A percentile compares a stretch with the other conserved stretches of the same genome.
These are phyloP conservation scores for Cladosporium phlei DNA, from an alignment of 2,329 filamentous ascomycete species.

Conservation along the genomic window DNA sequence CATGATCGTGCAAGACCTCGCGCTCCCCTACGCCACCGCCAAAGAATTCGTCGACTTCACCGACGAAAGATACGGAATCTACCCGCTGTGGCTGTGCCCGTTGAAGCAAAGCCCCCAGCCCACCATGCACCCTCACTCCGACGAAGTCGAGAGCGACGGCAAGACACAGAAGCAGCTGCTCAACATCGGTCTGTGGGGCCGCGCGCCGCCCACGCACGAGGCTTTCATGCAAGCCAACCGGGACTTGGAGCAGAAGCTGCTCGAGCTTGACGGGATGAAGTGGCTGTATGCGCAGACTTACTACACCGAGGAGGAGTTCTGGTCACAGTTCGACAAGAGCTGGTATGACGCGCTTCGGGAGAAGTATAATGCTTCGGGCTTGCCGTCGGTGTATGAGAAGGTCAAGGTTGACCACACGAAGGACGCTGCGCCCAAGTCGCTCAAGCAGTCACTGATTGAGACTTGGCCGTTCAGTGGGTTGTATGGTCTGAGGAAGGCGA, in stretches of 20 bases:
- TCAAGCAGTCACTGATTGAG: slow-evolving; percentile 5
- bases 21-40: slow-evolving; percentile 40
- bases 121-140: slow-evolving; percentile 31
- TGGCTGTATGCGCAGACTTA: slow-evolving; percentile 86
- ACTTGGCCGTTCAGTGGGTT: slow-evolving; percentile 21
- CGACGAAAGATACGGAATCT: slow-evolving; percentile 38
- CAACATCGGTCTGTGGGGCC: slow-evolving; percentile 62
- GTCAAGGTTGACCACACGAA: slow-evolving; percentile 48
- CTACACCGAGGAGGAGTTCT: slow-evolving; percentile 69
- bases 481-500: slow-evolving; percentile 20
- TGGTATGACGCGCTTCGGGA: slow-evolving; percentile 60
- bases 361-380: slow-evolving; percentile 58
- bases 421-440: slow-evolving; percentile 1
- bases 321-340: slow-evolving; percentile 55
- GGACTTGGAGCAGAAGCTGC: slow-evolving; percentile 64
- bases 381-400: slow-evolving; percentile 69
- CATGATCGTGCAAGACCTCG: slow-evolving; percentile 63
- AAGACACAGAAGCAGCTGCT: slow-evolving; percentile 36
- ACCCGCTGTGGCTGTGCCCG: slow-evolving; percentile 48
- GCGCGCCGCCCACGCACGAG: slow-evolving; percentile 51
- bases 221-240: slow-evolving; percentile 68
- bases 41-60: slow-evolving; percentile 42
- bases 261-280: slow-evolving; percentile 69
- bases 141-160: slow-evolving; percentile 21
- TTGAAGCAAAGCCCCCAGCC: slow-evolving; percentile 31